phyloP scores from a whole-genome alignment of 2,329 filamentous ascomycete genomes.

The Paecilomyces fulvus region DNA sequence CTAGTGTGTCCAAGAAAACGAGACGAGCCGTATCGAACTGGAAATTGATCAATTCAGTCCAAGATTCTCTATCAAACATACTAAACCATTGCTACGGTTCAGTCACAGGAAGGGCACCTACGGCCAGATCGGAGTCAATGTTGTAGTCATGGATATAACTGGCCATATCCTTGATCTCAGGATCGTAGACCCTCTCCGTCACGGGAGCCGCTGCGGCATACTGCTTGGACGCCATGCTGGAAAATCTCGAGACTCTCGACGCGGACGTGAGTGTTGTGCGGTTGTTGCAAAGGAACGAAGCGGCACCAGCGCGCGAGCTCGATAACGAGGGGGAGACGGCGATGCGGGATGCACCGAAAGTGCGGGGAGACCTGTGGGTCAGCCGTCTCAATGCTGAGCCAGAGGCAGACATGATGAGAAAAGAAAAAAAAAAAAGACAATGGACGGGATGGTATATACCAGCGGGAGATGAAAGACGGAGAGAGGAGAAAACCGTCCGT shows the following conservation, averaged over 20 bases:
- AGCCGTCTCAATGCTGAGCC: constrained; percentile 33
- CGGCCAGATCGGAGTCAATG: constrained; percentile 84
- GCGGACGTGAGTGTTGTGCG: constrained; percentile 8
- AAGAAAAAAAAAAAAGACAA: background rate
- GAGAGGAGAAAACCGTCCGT: background rate
- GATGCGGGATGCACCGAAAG: constrained; percentile 39
- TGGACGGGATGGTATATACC: constrained; percentile 14
- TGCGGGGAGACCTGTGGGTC: constrained; percentile 33
- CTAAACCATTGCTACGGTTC: background rate
- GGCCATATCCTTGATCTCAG: constrained; percentile 92
- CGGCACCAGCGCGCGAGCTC: constrained; percentile 9
- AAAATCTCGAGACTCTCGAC: constrained; percentile 27
- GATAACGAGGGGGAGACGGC: constrained; percentile 33
- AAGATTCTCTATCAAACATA: background rate
- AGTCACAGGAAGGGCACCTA: constrained; percentile 40
- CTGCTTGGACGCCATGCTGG: constrained; percentile 35
- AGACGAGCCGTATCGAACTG: constrained; percentile 86
- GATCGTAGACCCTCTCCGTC: constrained; percentile 60
- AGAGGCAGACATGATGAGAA: constrained; percentile 30
- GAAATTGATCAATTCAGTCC: background rate
- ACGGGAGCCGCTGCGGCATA: constrained; percentile 25
- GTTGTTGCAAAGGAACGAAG: constrained; percentile 15
- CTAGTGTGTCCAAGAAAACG: constrained; percentile 93
- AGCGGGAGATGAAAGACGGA: background rate
- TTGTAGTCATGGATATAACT: constrained; percentile 88